phyloP scores from a whole-genome alignment of 805 yeast species.

The Grigorovia transvaalensis region DNA sequence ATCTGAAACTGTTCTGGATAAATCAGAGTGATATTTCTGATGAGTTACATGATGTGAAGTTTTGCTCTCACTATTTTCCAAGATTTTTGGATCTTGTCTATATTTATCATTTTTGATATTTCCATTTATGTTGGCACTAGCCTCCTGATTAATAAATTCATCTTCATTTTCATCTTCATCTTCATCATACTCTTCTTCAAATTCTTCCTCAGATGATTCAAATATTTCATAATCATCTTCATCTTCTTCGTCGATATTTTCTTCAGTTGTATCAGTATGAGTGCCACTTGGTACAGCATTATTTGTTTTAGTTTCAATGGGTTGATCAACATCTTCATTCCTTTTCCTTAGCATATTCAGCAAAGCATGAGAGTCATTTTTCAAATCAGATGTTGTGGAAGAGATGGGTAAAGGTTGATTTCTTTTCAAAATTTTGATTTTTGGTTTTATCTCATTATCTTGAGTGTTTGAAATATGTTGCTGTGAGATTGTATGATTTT shows the following conservation, averaged over 20 bases:
- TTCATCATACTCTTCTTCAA: neutral
- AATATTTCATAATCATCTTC: neutral
- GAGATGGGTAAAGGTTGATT: neutral
- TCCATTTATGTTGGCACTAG: too few relatives aligned
- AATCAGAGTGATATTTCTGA: neutral
- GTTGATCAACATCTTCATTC: neutral
- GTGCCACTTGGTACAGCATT: neutral
- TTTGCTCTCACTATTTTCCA: neutral
- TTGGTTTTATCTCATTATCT: slow-evolving; percentile 3
- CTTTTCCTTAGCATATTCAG: slow-evolving; percentile 7
- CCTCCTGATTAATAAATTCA: neutral
- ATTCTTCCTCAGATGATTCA: neutral
- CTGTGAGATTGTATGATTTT: too few relatives aligned
- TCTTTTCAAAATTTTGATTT: slow-evolving; percentile 5
- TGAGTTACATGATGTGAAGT: neutral
- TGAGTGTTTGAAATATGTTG: neutral
- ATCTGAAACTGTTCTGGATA: slow-evolving; percentile 1
- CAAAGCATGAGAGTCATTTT: slow-evolving; percentile 9
- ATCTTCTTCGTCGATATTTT: neutral
- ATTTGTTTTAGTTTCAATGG: neutral
- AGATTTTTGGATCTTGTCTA: neutral
- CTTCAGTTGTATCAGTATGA: neutral
- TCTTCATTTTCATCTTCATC: slow-evolving; percentile 1
- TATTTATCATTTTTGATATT: too few relatives aligned
- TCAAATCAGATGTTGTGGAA: neutral